phyloP scores from a whole-genome alignment of 495 filamentous ascomycete species.

The Haplographium delicatum region DNA sequence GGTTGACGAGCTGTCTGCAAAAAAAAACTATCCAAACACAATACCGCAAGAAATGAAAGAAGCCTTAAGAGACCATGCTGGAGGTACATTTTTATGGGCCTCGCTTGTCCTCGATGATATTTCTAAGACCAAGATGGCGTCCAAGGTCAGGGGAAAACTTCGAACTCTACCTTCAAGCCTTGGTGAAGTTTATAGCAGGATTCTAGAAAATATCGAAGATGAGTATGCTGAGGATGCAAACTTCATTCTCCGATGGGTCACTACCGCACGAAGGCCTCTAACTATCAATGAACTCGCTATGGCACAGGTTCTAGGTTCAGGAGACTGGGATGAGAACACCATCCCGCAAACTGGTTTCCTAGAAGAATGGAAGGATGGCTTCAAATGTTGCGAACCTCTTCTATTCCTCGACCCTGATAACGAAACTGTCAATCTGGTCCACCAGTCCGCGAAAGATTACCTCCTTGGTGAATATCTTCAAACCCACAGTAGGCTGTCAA shows the following conservation, averaged over 20 bases:
- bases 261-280: not conserved
- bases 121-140: not conserved
- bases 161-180: not conserved
- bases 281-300: not conserved
- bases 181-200: not conserved
- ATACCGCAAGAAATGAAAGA: slow-evolving; percentile 13
- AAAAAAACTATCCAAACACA: slow-evolving; percentile 17
- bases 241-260: not conserved
- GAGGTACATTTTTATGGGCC: not conserved
- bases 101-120: not conserved
- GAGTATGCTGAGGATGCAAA: not conserved
- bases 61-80: not conserved
- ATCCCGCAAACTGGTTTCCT: not conserved
- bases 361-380: not conserved
- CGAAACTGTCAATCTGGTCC: not conserved
- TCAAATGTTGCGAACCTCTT: not conserved
- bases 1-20: slow-evolving; percentile 30
- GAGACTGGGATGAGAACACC: not conserved
- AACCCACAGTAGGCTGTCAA: not conserved
- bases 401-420: not conserved
- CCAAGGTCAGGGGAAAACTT: not conserved
- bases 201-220: not conserved
- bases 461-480: not conserved
- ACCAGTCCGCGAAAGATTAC: not conserved
- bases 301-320: not conserved